These are phyloP conservation scores for Aspergillus coremiiformis DNA, from an alignment of 495 filamentous ascomycete species.

Conservation along the genomic window DNA sequence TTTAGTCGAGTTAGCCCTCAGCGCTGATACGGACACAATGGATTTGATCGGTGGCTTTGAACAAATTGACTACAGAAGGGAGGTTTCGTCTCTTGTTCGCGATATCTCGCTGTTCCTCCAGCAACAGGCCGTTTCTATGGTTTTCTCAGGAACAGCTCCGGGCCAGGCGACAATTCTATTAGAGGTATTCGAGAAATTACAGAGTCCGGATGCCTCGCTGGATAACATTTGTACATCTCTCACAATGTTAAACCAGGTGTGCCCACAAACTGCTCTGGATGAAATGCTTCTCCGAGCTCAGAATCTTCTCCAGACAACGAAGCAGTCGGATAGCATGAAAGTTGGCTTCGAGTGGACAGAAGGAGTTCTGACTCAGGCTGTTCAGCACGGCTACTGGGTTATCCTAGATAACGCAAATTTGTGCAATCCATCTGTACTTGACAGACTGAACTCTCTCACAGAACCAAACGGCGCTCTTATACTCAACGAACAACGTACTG, in stretches of 20 bases:
- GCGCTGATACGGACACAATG: slow-evolving; percentile 91
- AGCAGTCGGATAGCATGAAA: slow-evolving; percentile 46
- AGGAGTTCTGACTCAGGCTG: slow-evolving; percentile 78
- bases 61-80: slow-evolving; percentile 74
- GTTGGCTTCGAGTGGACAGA: slow-evolving; percentile 96
- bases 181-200: slow-evolving; percentile 29
- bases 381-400: slow-evolving; percentile 84
- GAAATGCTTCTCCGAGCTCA: slow-evolving; percentile 28
- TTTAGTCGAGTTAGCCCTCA: slow-evolving; percentile 73
- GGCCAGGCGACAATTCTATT: slow-evolving; percentile 28
- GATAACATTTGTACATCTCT: slow-evolving; percentile 31
- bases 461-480: slow-evolving; percentile 82
- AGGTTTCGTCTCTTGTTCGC: slow-evolving; percentile 46
- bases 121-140: slow-evolving; percentile 41
- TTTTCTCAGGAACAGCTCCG: slow-evolving; percentile 35
- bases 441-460: slow-evolving; percentile 87
- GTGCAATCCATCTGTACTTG: slow-evolving; percentile 88
- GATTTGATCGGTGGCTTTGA: slow-evolving; percentile 96
- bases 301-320: slow-evolving; percentile 34
- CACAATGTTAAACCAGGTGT: slow-evolving; percentile 23
- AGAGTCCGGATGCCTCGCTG: slow-evolving; percentile 25
- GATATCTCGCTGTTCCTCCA: slow-evolving; percentile 51
- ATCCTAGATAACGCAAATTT: slow-evolving; percentile 96
- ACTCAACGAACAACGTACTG: slow-evolving; percentile 83
- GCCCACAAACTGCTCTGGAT: slow-evolving; percentile 25